phyloP scores from a whole-genome alignment of 2,329 filamentous ascomycete genomes.

The Myotisia sp. region DNA sequence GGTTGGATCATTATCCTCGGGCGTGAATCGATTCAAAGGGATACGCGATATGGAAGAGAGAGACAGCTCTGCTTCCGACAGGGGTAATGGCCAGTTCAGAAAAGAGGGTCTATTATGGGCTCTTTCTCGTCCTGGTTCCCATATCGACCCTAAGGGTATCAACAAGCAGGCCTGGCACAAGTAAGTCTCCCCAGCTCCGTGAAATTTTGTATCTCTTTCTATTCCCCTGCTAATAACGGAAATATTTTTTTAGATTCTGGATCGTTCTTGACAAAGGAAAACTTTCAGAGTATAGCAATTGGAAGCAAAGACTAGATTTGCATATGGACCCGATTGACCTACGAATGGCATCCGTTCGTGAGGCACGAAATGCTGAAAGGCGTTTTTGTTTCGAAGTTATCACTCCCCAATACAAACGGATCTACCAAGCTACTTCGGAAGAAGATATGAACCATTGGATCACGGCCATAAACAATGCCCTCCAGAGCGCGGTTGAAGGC shows the following conservation, averaged over 20 bases:
- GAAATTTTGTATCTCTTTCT: too few species aligned
- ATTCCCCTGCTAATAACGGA: neutral
- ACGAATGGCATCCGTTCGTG: slow-evolving; percentile 88
- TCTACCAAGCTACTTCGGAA: slow-evolving; percentile 94
- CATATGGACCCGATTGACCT: slow-evolving; percentile 98
- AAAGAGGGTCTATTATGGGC: slow-evolving; percentile 96
- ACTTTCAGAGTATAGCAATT: slow-evolving; percentile 95
- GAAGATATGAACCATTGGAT: slow-evolving; percentile 99
- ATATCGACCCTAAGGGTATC: slow-evolving; percentile 85
- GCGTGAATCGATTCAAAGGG: slow-evolving; percentile 61
- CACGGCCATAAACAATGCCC: slow-evolving; percentile 83
- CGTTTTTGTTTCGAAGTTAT: slow-evolving; percentile 98
- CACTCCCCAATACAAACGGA: slow-evolving; percentile 85
- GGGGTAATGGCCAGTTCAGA: slow-evolving; percentile 49
- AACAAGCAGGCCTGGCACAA: slow-evolving; percentile 99
- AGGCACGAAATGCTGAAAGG: slow-evolving; percentile 85
- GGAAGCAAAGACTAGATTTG: slow-evolving; percentile 92
- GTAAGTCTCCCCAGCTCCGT: slow-evolving; percentile 48
- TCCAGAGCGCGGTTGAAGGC: slow-evolving; percentile 89
- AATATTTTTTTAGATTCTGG: slow-evolving; percentile 58
- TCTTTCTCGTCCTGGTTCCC: slow-evolving; percentile 77
- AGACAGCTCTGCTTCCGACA: slow-evolving; percentile 45
- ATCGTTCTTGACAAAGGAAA: slow-evolving; percentile 95
- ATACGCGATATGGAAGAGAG: slow-evolving; percentile 85
- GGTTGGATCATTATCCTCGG: slow-evolving; percentile 16